Base-by-base conservation (phyloP, 139 green algal genomes). In the Chlorella sorokiniana region DNA sequence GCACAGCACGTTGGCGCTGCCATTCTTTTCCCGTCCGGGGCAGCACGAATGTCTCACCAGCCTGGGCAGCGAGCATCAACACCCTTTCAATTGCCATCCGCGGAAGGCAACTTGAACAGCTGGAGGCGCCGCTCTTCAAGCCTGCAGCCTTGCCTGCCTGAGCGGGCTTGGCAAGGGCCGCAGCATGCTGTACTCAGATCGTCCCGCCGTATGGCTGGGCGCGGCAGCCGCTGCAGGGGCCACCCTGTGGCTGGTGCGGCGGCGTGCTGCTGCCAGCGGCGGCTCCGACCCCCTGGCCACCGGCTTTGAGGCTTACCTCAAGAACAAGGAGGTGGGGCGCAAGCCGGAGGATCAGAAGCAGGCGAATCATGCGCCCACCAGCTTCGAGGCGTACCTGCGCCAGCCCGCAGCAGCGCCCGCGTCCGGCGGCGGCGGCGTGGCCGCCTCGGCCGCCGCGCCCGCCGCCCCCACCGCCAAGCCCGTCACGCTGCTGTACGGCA, bases 401-500 rank as follows among this genome's bases (percentile, higher is more conserved):
- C 4, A 71, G 51, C 54, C 69, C 10, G 67, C 67, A 69, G 52
- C 54, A 25, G 48, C 70, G 45, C 42, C 63, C 72, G 42, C 61
- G 44, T 25, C 80, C 23, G 51, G 51, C 69, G n/a, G 35, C 35
- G 8, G 25, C 69, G 48, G 71, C 69, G 45, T 35, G n/a, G 29
- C 61, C 11, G 59, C 54, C 8, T n/a, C 25, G 10, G 0, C 29
- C 51, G 56, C 33, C 61, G 56, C 61, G 23, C 38, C 22, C 22
- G 52, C 69, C 11, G 84, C 88, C 2, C 41, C 78, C 8, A 64
- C 88, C 61, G 79, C 81, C 35, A 86, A 82, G 18, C 87, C 88
- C 31, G 88, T 97, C 42, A 69, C 83, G 9, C 84, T 98, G 1
- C 44, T 97, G 70, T 97, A 90, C 79, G 94, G 94, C 75, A 98